Percentiles rank a stretch among this genome's conserved stretches.
Evolutionary conservation across 257 asterid species (phyloP).

Genomic region (Solanum peruvianum): DNA sequence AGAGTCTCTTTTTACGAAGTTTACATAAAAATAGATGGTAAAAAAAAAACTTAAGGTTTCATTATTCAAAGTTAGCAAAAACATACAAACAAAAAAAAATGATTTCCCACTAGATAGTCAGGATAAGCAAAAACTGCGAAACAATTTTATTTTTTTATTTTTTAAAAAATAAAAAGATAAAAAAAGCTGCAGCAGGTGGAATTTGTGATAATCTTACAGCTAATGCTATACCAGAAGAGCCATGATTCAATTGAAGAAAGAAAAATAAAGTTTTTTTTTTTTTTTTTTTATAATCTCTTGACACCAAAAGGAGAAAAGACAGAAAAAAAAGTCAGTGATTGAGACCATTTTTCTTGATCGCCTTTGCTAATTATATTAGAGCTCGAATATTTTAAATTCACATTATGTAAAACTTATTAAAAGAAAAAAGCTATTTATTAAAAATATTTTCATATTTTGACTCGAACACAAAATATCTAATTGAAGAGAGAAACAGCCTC

Average conservation of each 20-base stretch:
- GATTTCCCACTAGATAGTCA: slow-evolving; percentile 29
- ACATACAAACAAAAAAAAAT: neutral
- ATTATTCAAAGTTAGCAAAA: slow-evolving; percentile 37
- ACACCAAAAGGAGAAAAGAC: slow-evolving; percentile 2
- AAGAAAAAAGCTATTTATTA: too few relatives aligned
- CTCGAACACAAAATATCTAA: too few relatives aligned
- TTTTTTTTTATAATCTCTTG: neutral
- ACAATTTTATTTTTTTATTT: neutral
- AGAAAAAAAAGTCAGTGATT: slow-evolving; percentile 10
- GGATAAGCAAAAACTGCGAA: slow-evolving; percentile 32
- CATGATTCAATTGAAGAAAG: slow-evolving; percentile 42
- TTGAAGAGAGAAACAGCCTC: neutral
- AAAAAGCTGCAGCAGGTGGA: slow-evolving; percentile 41
- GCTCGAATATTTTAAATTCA: too few relatives aligned
- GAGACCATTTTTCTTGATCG: slow-evolving; percentile 9
- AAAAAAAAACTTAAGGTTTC: slow-evolving; percentile 18
- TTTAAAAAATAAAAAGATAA: too few relatives aligned
- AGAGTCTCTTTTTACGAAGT: neutral
- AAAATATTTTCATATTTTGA: too few relatives aligned
- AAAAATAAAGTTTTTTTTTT: neutral
- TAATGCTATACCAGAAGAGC: slow-evolving; percentile 22
- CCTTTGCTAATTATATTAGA: rapidly evolving
- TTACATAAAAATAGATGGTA: neutral
- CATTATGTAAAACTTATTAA: too few relatives aligned
- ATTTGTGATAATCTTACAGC: slow-evolving; percentile 25